Percentiles rank a stretch among this genome's conserved stretches.
Conservation (phyloP, 805 yeast species). For the Priceomyces haplophilus region DNA sequence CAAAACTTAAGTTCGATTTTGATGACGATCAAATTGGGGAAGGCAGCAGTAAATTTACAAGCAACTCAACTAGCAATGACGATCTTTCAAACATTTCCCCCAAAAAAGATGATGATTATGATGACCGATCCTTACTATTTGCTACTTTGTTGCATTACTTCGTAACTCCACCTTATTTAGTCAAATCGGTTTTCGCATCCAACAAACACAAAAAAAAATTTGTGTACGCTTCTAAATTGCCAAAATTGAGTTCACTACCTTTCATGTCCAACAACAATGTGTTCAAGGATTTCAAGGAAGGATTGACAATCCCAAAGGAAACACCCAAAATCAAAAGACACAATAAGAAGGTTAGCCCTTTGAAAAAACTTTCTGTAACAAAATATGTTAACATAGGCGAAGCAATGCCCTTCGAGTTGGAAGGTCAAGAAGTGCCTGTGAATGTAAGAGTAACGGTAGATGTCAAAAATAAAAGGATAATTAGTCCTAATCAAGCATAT, state of each 20-base stretch:
- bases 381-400: constrained; percentile 77
- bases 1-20: constrained; percentile 31
- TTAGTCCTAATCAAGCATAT: constrained; percentile 70
- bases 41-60: constrained; percentile 14
- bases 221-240: constrained; percentile 64
- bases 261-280: constrained; percentile 54
- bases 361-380: constrained; percentile 51
- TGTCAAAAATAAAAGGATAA: constrained; percentile 55
- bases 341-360: constrained; percentile 42
- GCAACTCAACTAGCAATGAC: constrained; percentile 11
- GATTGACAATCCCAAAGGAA: constrained; percentile 49
- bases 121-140: constrained; percentile 46
- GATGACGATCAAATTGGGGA: constrained; percentile 27
- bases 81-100: too few species aligned
- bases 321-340: constrained; percentile 33
- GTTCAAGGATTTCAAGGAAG: constrained; percentile 53
- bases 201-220: constrained; percentile 44
- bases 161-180: constrained; percentile 80
- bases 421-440: constrained; percentile 61
- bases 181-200: constrained; percentile 57
- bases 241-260: constrained; percentile 71
- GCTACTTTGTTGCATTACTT: constrained; percentile 75
- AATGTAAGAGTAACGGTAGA: constrained; percentile 83
- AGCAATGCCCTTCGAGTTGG: constrained; percentile 54
- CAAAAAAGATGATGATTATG: constrained; percentile 11